These are phyloP conservation scores for Eremochloa ophiuroides DNA, from an alignment of 176 grass and related monocot genomes.

Conservation along the genomic window DNA sequence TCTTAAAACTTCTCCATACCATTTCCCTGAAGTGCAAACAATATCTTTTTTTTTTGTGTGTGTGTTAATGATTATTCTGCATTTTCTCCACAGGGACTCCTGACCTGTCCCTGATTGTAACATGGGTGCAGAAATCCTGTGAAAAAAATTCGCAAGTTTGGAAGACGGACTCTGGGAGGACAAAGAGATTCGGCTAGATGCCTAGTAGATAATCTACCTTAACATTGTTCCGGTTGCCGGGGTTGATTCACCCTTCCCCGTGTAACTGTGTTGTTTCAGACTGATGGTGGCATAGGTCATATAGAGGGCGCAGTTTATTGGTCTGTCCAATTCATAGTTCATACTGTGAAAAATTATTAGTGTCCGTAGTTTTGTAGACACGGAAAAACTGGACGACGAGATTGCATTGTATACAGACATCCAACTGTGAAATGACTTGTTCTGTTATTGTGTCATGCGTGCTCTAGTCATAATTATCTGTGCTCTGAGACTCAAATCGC, in stretches of 20 bases:
- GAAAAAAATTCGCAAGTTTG: not conserved
- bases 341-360: not conserved
- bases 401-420: constrained; percentile 10
- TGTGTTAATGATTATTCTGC: constrained; percentile 12
- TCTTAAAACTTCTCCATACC: not conserved
- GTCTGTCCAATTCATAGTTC: constrained; percentile 7
- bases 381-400: not conserved
- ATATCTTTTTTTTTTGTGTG: not conserved
- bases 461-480: not conserved
- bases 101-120: constrained; percentile 17
- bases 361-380: not conserved
- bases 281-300: not conserved
- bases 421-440: not conserved
- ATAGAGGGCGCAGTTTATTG: not conserved
- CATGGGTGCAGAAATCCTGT: not conserved
- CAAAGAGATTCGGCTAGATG: not conserved
- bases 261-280: not conserved
- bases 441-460: not conserved
- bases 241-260: not conserved
- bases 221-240: not conserved
- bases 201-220: not conserved
- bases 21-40: not conserved
- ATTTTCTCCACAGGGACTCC: constrained; percentile 35
- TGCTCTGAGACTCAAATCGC: not conserved
- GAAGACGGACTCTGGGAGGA: not conserved